Evolutionary conservation across 441 rosid genomes (phyloP), one percentile per base, ranked within the genome.

Genomic region (Croton laevigatus): DNA sequence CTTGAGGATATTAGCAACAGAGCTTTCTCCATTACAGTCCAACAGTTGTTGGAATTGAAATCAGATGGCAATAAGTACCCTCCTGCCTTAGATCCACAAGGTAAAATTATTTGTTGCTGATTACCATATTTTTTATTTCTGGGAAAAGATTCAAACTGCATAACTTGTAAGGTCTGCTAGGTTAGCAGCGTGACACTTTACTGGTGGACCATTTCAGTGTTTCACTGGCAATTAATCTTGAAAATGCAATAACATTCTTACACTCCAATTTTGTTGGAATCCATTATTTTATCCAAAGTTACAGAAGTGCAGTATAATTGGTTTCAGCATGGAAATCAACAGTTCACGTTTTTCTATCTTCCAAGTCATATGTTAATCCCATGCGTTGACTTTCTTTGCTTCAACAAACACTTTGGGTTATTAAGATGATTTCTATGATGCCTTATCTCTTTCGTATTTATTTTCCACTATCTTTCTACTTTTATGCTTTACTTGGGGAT

Each of bases 1-100:
- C 98, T 95, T 66, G 96, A 95, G 80, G 82, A 83, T 63, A 78
- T 72, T 76, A 91, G 81, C 80, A 73, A 73, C 66, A 51, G 69
- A 67, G 94, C 97, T 71, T 91, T 87, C 84, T 90, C 98, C 69
- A 80, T 78, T 62, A 85, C 97, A 34, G 97, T 91, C 83, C 99
- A 91, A 78, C 84, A 81, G 82, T 89, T 95, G 71, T 78, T 69
- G 81, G 80, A 72, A 68, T 71, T 83, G 80, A 86, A 88, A 83
- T 77, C 89, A 78, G 85, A 81, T 36, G 96, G 88, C 79, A 83
- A 78, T 74, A 91, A 87, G 76, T 89, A 78, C 61, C 99, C 92
- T 78, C 91, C 91, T 32, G 86, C 90, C 68, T 75, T 93, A 72
- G 95, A 93, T 88, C 96, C 98, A 19, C 4, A 78, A 86, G 99